phyloP scores from a whole-genome alignment of 2,329 filamentous ascomycete species.

The Nemania abortiva region DNA sequence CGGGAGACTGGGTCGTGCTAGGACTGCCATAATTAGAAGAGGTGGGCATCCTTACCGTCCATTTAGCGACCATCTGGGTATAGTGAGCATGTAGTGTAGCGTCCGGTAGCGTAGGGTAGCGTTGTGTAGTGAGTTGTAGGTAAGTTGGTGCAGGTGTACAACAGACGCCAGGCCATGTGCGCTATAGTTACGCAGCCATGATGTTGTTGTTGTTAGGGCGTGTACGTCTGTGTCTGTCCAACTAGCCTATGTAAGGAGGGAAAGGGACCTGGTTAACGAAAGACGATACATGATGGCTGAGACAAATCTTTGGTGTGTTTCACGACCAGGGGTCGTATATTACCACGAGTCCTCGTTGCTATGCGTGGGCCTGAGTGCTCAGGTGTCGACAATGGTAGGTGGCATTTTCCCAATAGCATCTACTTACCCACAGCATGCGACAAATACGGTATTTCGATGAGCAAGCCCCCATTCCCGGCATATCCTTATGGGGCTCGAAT shows the following conservation, averaged over 20 bases:
- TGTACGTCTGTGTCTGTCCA: not conserved
- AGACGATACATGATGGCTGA: constrained; percentile 28
- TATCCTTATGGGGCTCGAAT: constrained; percentile 6
- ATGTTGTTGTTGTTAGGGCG: not conserved
- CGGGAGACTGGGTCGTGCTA: constrained; percentile 44
- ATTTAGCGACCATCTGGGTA: constrained; percentile 30
- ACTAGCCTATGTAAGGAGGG: not conserved
- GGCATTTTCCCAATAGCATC: constrained; percentile 19
- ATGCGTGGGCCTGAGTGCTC: constrained; percentile 10
- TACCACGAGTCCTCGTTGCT: constrained; percentile 12
- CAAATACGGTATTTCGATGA: constrained; percentile 14
- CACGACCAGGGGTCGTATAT: constrained; percentile 24
- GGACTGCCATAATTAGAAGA: constrained; percentile 45
- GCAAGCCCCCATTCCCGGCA: constrained; percentile 32
- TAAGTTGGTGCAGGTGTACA: constrained; percentile 10
- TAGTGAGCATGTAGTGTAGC: constrained; percentile 26
- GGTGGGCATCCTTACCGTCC: constrained; percentile 25
- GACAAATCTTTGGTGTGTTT: constrained; percentile 32
- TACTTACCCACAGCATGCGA: constrained; percentile 10
- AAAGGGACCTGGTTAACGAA: constrained; percentile 23
- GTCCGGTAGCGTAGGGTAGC: not conserved
- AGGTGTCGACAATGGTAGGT: constrained; percentile 16
- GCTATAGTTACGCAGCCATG: constrained; percentile 15
- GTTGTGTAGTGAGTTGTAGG: not conserved
- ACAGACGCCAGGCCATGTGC: constrained; percentile 40